Evolutionary conservation across 1,139 yeast species (phyloP).

Genomic region (Scheffersomyces segobiensis): DNA sequence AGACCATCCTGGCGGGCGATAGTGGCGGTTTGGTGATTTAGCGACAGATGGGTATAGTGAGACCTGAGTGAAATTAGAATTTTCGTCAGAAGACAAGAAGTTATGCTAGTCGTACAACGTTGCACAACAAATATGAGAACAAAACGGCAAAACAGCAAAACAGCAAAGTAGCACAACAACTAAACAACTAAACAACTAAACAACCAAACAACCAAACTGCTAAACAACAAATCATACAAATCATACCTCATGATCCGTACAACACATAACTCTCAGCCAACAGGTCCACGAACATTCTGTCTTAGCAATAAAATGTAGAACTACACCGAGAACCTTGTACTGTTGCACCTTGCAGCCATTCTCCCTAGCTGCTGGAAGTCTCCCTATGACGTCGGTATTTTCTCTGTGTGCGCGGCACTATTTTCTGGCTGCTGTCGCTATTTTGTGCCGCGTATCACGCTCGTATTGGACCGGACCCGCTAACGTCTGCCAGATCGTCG

Average conservation of each 20-base stretch:
- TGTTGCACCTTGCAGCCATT: no score
- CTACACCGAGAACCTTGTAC: no score
- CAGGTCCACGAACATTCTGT: no score
- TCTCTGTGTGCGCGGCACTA: not conserved
- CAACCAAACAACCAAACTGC: no score
- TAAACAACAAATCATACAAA: no score
- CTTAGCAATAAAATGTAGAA: no score
- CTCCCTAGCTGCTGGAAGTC: no score
- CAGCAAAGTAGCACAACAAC: no score
- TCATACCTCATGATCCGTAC: no score
- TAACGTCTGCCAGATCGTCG: not conserved
- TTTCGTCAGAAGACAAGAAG: not conserved
- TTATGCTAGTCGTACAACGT: not conserved
- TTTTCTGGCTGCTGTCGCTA: not conserved
- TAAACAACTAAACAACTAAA: no score
- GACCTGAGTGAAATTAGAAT: not conserved
- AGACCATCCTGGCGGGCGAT: not conserved
- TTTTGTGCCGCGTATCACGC: not conserved
- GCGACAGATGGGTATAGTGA: not conserved
- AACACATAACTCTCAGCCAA: no score
- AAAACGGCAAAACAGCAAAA: not conserved
- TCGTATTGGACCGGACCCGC: not conserved
- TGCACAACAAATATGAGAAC: not conserved
- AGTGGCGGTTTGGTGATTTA: not conserved
- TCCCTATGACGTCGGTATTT: not conserved